Evolutionary conservation across 495 filamentous ascomycete species (phyloP), one percentile per base, ranked within the genome.

Genomic region (Barbatosphaeria neglecta): DNA sequence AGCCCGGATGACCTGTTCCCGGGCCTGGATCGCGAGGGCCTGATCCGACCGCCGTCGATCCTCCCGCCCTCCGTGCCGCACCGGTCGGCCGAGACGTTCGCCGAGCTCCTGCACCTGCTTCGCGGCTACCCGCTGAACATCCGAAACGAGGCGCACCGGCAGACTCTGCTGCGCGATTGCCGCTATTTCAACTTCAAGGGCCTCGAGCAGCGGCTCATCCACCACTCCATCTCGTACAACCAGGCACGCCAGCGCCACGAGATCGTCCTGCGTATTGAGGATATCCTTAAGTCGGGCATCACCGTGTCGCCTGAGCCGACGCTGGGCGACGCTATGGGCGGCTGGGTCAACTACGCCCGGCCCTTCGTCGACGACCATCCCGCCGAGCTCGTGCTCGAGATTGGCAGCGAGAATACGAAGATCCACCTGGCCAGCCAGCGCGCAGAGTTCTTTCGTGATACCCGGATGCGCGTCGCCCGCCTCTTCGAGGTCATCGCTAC

Each of bases 141-240:
- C 51, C 75, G 80, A 35, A 74, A 84, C 53, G 83, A 86, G 38
- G 74, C 76, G 1, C 90, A 98, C 58, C 84, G 90, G 11, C 74
- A 75, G 7, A 78, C 84, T 45, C 74, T 98, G 1, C 69, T 98
- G 0, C 74, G 85, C 16, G 90, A 98, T 61, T 93, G 86, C 59
- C 81, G 84, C 33, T 98, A 95, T 53, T 96, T 89, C 62, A 85
- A 94, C 57, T 81, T 98, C 44, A 88, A 88, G 52, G 88, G 88
- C 0, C 61, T 95, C 0, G 92, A 96, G 62, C 90, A 98, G 63
- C 80, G 78, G 45, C 66, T 98, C 10, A 87, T 96, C 35, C 77
- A 84, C 1, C 83, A 90, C 56, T 62, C 77, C 23, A 85, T 94
- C 43, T 77, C 73, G 41, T 87, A 78, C 65, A 95, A 96, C 50